Evolutionary conservation across 257 asterid genomes (phyloP).

Genomic region (Nicotiana benthamiana): DNA sequence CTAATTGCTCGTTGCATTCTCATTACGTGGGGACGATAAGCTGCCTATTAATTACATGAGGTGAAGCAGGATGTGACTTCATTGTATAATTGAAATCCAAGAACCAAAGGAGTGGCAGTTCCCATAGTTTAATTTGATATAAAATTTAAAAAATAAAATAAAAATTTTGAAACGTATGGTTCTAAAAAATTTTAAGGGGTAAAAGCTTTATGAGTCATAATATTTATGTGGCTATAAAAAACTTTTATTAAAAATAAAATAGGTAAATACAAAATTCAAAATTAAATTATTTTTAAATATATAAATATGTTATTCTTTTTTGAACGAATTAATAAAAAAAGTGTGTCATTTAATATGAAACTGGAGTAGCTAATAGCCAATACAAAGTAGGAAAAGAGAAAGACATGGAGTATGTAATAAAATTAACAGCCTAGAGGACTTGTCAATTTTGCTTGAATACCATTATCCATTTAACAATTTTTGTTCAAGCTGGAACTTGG

Average conservation of each 20-base stretch:
- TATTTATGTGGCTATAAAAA: too few relatives aligned
- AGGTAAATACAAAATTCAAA: too few relatives aligned
- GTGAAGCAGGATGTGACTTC: not conserved
- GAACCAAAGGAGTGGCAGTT: not conserved
- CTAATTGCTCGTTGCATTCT: conserved; percentile 3
- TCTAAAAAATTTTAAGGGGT: too few relatives aligned
- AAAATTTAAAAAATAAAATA: not conserved
- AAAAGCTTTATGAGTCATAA: too few relatives aligned
- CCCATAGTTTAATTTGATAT: rapidly evolving
- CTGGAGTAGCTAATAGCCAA: too few relatives aligned
- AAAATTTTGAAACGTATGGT: too few relatives aligned
- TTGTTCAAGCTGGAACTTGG: not conserved
- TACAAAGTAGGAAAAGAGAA: not conserved
- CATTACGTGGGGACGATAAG: not conserved
- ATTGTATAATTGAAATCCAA: not conserved
- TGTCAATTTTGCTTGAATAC: not conserved
- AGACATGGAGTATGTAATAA: too few relatives aligned
- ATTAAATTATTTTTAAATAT: too few relatives aligned
- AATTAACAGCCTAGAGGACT: not conserved
- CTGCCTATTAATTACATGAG: not conserved
- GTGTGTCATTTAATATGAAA: too few relatives aligned
- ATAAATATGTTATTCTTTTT: too few relatives aligned
- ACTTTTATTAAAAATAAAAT: too few relatives aligned
- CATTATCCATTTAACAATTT: not conserved
- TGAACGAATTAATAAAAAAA: too few relatives aligned